phyloP scores from a whole-genome alignment of 192 early-diverging fungal species.

The Podochytrium sp. region DNA sequence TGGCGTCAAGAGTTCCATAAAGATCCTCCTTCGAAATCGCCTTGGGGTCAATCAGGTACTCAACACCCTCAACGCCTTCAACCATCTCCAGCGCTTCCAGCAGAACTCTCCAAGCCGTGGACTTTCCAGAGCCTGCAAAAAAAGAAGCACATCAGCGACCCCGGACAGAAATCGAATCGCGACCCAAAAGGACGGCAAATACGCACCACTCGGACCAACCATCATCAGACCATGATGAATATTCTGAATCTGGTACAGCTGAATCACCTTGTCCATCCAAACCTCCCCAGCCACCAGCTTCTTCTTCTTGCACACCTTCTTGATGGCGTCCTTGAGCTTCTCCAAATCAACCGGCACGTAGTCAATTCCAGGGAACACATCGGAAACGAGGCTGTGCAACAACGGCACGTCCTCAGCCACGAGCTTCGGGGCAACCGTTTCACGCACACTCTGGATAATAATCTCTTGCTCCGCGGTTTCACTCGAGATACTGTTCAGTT shows the following conservation, averaged over 20 bases:
- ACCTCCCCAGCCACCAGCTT: constrained; percentile 73
- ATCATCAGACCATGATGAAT: constrained; percentile 99
- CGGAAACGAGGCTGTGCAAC: constrained; percentile 82
- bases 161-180: background rate
- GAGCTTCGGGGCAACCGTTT: constrained; percentile 97
- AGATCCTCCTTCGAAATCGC: constrained; percentile 95
- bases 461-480: constrained; percentile 84
- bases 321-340: constrained; percentile 73
- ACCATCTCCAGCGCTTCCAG: constrained; percentile 86
- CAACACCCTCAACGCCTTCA: constrained; percentile 87
- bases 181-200: background rate
- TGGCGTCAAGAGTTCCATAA: constrained; percentile 95
- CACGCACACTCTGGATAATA: constrained; percentile 93
- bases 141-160: background rate
- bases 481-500: constrained; percentile 57
- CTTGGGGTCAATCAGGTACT: constrained; percentile 98
- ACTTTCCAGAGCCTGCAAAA: constrained; percentile 88
- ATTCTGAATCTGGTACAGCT: constrained; percentile 97
- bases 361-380: constrained; percentile 92
- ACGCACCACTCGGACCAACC: constrained; percentile 79
- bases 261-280: constrained; percentile 97
- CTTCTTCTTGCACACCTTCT: constrained; percentile 75
- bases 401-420: constrained; percentile 94
- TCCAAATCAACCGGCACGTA: constrained; percentile 80
- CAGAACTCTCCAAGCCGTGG: constrained; percentile 90